These are phyloP conservation scores for Purshia tridentata DNA, from an alignment of 306 rosid species.

Conservation along the genomic window DNA sequence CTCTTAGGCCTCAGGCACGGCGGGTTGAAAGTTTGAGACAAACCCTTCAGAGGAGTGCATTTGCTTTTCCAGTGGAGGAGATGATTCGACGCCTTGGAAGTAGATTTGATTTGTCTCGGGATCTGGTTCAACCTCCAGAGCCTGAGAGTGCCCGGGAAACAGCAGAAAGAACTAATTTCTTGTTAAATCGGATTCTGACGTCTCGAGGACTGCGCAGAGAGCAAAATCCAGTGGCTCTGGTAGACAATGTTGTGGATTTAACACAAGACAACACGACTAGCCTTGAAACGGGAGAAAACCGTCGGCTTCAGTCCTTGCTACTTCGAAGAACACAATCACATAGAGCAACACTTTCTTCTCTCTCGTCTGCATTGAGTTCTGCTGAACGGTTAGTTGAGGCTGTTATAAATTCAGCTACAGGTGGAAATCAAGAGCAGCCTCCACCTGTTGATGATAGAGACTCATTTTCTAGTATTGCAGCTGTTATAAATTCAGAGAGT, in stretches of 20 bases:
- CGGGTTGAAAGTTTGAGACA: slow-evolving; percentile 93
- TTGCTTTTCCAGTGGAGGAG: slow-evolving; percentile 71
- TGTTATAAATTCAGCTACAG: too few relatives aligned
- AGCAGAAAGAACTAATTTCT: slow-evolving; percentile 54
- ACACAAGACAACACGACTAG: slow-evolving; percentile 37
- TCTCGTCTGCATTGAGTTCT: slow-evolving; percentile 61
- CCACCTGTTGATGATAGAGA: slow-evolving; percentile 85
- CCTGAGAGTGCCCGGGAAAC: slow-evolving; percentile 50
- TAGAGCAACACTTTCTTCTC: slow-evolving; percentile 49
- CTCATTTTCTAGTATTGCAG: slow-evolving; percentile 87
- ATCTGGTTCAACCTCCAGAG: slow-evolving; percentile 50
- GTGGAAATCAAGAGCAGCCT: slow-evolving; percentile 65
- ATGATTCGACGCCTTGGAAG: slow-evolving; percentile 81
- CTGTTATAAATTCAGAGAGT: slow-evolving; percentile 83
- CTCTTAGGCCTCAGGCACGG: slow-evolving; percentile 76
- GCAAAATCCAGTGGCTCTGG: slow-evolving; percentile 39
- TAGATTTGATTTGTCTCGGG: slow-evolving; percentile 67
- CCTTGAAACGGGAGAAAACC: slow-evolving; percentile 53
- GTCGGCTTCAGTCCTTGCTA: slow-evolving; percentile 47
- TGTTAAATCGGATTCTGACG: slow-evolving; percentile 72
- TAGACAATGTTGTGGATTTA: slow-evolving; percentile 62
- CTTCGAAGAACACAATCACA: slow-evolving; percentile 65
- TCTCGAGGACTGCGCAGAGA: slow-evolving; percentile 78
- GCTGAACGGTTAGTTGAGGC: slow-evolving; percentile 72
- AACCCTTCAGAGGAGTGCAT: slow-evolving; percentile 66